Conservation (phyloP, 768 basidiomycete species). For the Neoboletus brunneissimus region DNA sequence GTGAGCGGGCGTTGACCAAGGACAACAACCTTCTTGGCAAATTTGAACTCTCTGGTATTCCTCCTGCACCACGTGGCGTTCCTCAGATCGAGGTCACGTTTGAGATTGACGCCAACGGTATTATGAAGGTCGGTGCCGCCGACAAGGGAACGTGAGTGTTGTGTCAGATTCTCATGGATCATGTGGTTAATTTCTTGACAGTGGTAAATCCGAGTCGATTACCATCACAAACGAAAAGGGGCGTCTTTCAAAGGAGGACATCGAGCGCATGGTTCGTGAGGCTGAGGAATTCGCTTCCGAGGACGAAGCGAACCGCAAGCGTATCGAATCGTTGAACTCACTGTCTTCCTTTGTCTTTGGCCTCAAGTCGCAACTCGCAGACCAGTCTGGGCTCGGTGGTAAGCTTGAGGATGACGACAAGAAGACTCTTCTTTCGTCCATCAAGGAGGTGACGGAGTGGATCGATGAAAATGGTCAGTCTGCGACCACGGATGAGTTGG, state of each 20-base stretch:
- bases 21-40: conserved; percentile 98
- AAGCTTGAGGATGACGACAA: conserved; percentile 82
- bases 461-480: conserved; percentile 77
- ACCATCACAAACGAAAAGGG: conserved; percentile 97
- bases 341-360: conserved; percentile 83
- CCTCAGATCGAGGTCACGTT: conserved; percentile 98
- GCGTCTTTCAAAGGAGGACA: conserved; percentile 83
- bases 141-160: conserved; percentile 87
- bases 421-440: conserved; percentile 71
- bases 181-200: conserved; percentile 19
- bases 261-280: conserved; percentile 93
- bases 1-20: conserved; percentile 95
- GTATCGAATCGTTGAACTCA: conserved; percentile 80
- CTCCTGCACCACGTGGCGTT: conserved; percentile 93
- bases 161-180: too few species aligned
- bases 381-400: conserved; percentile 87
- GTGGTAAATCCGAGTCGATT: conserved; percentile 84
- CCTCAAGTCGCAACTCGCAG: conserved; percentile 82
- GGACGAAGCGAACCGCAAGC: conserved; percentile 76
- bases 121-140: conserved; percentile 88
- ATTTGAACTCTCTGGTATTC: conserved; percentile 90
- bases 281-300: conserved; percentile 87
- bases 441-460: conserved; percentile 93
- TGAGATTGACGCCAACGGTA: conserved; percentile 93
- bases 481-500: conserved; percentile 83